Evolutionary conservation across 129 eudicot genomes (phyloP), one percentile per base, ranked within the genome.

Genomic region (Flaveria brownii): DNA sequence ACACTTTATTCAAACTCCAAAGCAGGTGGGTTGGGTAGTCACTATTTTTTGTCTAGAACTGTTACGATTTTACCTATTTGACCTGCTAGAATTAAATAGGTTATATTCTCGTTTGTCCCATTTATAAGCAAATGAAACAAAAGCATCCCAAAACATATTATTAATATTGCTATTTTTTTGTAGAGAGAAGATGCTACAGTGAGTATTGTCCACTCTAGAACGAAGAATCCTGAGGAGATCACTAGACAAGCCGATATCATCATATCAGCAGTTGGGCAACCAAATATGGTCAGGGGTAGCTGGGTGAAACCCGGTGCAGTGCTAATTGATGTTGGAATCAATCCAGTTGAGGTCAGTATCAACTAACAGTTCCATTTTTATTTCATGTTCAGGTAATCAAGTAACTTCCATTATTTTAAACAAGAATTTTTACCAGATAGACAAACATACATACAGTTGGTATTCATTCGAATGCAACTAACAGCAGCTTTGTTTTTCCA

Each of bases 291-390:
- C 51, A 86, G 86, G 71, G 98, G 97, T 43, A 90, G 91, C 82
- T 93, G 97, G 96, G 88, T 93, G 70, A 93, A 93, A 87, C 97
- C 97, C 30, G 97, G 98, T 30, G 85, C 98, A n/a, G 92, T 93
- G 42, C 42, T 93, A 68, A 88, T 93, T 77, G 98, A 93, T 73
- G 98, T 88, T 75, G 97, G 98, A 33, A 90, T 93, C 45, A 93
- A 90, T 84, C 88, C 92, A 2, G 87, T 90, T 74, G 90, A 90
- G 92, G 92, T 90, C 33, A 77, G 84, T 70, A 9, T 36, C 30
- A 68, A 45, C 50, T 45, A 45, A 45, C 3, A 45, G 14, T 45
- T 45, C 12, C 50, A 9, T 45, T 11, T 45, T 45, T 14, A 45
- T 45, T 45, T 45, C 3, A 1, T 45, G 50, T 45, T 45, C 2